Percentiles rank a stretch among this genome's conserved stretches.
Conservation (phyloP, 208 protist genomes). For the Trypanosomatidae sp. region DNA sequence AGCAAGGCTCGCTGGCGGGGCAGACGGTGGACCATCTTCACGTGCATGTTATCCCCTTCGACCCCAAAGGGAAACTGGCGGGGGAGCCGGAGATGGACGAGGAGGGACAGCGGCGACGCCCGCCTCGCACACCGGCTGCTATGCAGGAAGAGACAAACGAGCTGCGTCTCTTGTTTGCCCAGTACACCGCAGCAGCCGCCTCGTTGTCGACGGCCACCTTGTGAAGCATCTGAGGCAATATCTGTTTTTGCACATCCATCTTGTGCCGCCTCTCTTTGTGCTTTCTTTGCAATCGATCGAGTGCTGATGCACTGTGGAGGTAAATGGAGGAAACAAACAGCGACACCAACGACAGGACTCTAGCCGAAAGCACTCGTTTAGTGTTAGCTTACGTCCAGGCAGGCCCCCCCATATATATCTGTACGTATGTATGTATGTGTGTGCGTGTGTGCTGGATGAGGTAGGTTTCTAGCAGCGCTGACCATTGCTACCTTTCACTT, state of each 20-base stretch:
- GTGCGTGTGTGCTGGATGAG: background rate
- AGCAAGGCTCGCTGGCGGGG: conserved; percentile 69
- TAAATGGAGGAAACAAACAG: background rate
- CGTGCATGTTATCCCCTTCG: conserved; percentile 84
- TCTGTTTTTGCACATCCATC: background rate
- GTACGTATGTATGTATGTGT: background rate
- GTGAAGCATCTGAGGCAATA: background rate
- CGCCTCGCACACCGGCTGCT: conserved; percentile 40
- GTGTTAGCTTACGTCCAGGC: too few species aligned
- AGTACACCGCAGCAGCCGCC: conserved; percentile 9
- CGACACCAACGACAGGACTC: background rate
- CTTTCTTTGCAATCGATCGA: background rate
- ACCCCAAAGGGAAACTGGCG: conserved; percentile 59
- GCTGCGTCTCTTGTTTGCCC: conserved; percentile 44
- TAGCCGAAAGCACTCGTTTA: background rate
- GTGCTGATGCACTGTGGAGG: background rate
- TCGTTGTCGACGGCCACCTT: background rate
- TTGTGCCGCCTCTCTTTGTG: background rate
- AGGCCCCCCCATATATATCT: background rate
- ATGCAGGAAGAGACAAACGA: conserved; percentile 65
- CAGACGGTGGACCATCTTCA: conserved; percentile 86
- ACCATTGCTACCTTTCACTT: background rate
- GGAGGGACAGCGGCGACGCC: conserved; percentile 45
- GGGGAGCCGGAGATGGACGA: conserved; percentile 72
- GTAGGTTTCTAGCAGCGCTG: too few species aligned